Conservation (phyloP, 1,139 yeast genomes). For the Diutina catenulata region DNA sequence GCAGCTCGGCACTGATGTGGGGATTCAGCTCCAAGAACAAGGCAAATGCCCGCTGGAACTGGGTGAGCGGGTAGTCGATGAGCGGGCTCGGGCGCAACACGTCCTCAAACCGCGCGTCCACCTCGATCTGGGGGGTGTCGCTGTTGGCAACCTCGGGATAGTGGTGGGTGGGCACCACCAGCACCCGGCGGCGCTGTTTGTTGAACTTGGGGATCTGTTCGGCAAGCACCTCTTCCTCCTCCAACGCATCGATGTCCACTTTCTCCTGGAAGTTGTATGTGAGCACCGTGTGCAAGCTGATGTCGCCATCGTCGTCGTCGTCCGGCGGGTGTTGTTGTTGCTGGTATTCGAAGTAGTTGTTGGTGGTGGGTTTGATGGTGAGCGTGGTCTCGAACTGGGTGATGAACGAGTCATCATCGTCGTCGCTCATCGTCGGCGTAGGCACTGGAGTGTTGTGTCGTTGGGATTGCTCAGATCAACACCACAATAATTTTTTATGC, state of each 20-base stretch:
- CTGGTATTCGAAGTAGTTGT: conserved; percentile 10
- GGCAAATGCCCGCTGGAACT: conserved; percentile 26
- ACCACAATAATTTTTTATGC: too few relatives aligned
- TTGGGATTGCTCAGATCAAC: too few relatives aligned
- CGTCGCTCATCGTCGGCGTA: too few relatives aligned
- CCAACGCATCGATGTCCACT: conserved; percentile 21
- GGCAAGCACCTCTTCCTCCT: conserved; percentile 21
- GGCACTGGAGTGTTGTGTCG: too few relatives aligned
- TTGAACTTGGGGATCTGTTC: conserved; percentile 27
- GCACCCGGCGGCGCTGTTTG: conserved; percentile 5
- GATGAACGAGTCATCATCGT: conserved; percentile 34
- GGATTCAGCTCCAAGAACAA: conserved; percentile 43
- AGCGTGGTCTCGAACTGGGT: conserved; percentile 38
- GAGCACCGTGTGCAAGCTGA: conserved; percentile 4
- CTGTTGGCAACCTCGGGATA: background rate
- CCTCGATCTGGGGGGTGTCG: background rate
- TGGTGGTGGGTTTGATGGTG: conserved; percentile 9
- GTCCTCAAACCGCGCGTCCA: conserved; percentile 1
- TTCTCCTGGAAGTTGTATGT: conserved; percentile 15
- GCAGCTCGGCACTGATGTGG: conserved; percentile 41
- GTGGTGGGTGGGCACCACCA: conserved; percentile 2
- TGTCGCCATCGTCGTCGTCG: too few relatives aligned
- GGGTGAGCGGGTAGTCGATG: background rate
- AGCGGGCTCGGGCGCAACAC: background rate
- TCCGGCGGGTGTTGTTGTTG: conserved; percentile 12